phyloP scores from a whole-genome alignment of 2,329 filamentous ascomycete genomes.

The Paecilomyces formosus region DNA sequence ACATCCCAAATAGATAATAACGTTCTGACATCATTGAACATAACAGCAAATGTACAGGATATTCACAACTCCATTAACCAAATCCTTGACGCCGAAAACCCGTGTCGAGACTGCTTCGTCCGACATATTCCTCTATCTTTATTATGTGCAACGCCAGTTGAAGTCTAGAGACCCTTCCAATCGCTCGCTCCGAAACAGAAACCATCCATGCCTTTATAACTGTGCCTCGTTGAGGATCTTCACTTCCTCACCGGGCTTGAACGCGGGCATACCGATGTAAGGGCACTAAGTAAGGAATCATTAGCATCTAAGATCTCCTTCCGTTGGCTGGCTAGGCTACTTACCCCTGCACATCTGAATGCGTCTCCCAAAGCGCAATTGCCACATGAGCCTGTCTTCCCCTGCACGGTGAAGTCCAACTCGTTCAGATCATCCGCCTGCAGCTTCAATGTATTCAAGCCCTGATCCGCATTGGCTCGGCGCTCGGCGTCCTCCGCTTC shows the following conservation, averaged over 20 bases:
- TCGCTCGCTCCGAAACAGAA: not conserved
- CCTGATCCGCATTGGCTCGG: constrained; percentile 56
- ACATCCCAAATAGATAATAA: not conserved
- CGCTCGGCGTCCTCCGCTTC: constrained; percentile 74
- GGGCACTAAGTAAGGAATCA: constrained; percentile 48
- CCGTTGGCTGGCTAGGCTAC: not conserved
- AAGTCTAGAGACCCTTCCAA: constrained; percentile 1
- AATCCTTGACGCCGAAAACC: not conserved
- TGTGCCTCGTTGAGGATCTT: constrained; percentile 65
- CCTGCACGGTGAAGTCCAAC: constrained; percentile 94
- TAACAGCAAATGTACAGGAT: not conserved
- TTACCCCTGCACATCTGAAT: constrained; percentile 57
- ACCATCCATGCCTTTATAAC: not conserved
- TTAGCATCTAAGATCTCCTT: constrained; percentile 1
- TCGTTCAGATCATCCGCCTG: constrained; percentile 73
- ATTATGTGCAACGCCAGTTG: not conserved
- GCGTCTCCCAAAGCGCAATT: constrained; percentile 93
- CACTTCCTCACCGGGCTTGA: constrained; percentile 95
- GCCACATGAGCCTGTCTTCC: constrained; percentile 89
- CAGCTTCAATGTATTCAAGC: constrained; percentile 52
- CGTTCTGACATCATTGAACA: not conserved
- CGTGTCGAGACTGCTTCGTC: not conserved
- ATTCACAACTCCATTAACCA: not conserved
- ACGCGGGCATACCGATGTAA: constrained; percentile 86
- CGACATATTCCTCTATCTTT: not conserved